These are phyloP conservation scores for Cryptosporidium felis DNA, from an alignment of 169 alveolate species.

Conservation along the genomic window DNA sequence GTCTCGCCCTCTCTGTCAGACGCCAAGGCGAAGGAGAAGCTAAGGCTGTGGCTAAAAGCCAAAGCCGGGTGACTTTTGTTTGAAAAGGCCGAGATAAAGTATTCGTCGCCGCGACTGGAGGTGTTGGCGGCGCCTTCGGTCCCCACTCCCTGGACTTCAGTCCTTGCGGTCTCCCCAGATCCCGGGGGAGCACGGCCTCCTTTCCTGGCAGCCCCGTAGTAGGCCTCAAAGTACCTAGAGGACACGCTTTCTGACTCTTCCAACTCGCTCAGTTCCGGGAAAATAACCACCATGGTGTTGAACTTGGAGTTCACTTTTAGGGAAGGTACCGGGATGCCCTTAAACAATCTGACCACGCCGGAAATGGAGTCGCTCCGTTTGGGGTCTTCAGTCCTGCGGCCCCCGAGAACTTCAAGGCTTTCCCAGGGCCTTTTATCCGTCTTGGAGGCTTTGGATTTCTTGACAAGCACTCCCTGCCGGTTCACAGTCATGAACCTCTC, in stretches of 20 bases:
- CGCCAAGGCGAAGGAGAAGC: not conserved
- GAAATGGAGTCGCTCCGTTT: not conserved
- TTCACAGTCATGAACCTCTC: slow-evolving; percentile 3
- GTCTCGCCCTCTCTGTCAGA: not conserved
- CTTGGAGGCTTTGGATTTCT: not conserved
- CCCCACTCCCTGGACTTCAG: no score
- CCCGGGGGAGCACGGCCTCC: no score
- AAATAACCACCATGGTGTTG: slow-evolving; percentile 19
- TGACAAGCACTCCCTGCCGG: not conserved
- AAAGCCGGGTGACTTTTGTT: slow-evolving; percentile 35
- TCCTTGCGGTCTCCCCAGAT: no score
- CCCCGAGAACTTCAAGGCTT: not conserved
- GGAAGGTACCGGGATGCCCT: not conserved
- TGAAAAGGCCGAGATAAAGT: slow-evolving; percentile 11
- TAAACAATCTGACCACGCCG: not conserved
- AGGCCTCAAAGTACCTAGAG: slow-evolving; percentile 26
- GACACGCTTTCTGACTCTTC: slow-evolving; percentile 32
- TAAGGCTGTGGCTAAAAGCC: slow-evolving; percentile 28
- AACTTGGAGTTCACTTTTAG: slow-evolving; percentile 10
- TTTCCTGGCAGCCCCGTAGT: no score
- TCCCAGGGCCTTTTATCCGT: not conserved
- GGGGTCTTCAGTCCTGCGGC: not conserved
- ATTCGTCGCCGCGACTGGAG: not conserved
- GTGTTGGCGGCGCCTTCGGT: no score
- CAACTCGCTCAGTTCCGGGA: slow-evolving; percentile 47